Evolutionary conservation across 129 eudicot species (phyloP).

Genomic region (Saussurea involucrata): DNA sequence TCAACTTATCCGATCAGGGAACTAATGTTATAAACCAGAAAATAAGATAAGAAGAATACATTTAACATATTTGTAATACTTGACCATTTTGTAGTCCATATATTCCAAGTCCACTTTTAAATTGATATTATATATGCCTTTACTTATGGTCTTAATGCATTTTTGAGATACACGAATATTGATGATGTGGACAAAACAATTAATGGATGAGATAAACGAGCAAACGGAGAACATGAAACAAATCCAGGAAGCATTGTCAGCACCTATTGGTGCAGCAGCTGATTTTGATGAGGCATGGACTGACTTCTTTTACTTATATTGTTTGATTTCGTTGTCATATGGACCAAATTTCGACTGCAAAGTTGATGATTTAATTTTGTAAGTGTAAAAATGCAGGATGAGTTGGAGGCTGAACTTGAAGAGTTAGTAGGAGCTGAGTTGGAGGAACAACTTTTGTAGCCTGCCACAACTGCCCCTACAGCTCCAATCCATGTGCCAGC

Average conservation of each 20-base stretch:
- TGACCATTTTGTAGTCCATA: background rate
- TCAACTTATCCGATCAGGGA: too few species aligned
- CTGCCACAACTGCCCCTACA: slow-evolving; percentile 42
- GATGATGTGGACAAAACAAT: slow-evolving; percentile 62
- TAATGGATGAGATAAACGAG: slow-evolving; percentile 65
- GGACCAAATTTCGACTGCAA: background rate
- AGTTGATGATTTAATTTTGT: background rate
- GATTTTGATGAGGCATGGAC: slow-evolving; percentile 50
- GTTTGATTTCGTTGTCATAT: background rate
- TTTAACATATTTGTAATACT: too few species aligned
- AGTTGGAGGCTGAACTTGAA: slow-evolving; percentile 58
- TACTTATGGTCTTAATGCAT: background rate
- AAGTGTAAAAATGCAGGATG: slow-evolving; percentile 36
- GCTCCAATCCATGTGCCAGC: slow-evolving; percentile 40
- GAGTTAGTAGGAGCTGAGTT: slow-evolving; percentile 55
- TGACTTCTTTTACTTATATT: background rate
- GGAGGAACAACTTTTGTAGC: slow-evolving; percentile 59
- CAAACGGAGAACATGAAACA: slow-evolving; percentile 59
- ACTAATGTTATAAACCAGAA: too few species aligned
- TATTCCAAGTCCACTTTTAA: background rate
- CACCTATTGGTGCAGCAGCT: slow-evolving; percentile 66
- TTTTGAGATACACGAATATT: slow-evolving; percentile 32
- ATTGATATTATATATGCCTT: slow-evolving; percentile 2
- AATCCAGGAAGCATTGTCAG: slow-evolving; percentile 53
- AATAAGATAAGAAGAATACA: too few species aligned